phyloP scores from a whole-genome alignment of 2,329 filamentous ascomycete genomes.

The Diaporthe capsici region DNA sequence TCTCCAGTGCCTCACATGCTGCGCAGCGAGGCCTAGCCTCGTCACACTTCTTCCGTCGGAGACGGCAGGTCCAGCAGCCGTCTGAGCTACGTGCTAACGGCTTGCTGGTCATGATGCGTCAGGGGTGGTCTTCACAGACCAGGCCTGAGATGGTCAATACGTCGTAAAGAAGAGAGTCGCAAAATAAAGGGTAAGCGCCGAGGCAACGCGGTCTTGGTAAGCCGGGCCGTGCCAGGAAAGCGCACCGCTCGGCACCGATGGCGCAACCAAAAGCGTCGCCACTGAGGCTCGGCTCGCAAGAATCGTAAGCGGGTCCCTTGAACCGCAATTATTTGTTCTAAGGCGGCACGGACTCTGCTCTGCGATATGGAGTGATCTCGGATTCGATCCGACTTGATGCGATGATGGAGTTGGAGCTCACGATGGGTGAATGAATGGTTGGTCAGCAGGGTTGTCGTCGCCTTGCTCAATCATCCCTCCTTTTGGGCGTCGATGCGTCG shows the following conservation, averaged over 20 bases:
- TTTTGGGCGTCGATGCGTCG: not conserved
- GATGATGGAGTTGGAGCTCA: not conserved
- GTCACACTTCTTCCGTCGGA: constrained; percentile 74
- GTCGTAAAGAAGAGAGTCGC: not conserved
- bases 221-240: not conserved
- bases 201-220: constrained; percentile 4
- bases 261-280: not conserved
- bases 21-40: constrained; percentile 59
- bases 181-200: not conserved
- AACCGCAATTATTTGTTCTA: not conserved
- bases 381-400: not conserved
- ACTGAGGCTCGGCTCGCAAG: not conserved
- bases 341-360: not conserved
- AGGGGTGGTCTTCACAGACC: not conserved
- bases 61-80: constrained; percentile 73
- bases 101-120: constrained; percentile 45
- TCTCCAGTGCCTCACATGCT: constrained; percentile 67
- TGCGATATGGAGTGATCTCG: not conserved
- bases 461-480: not conserved
- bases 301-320: not conserved
- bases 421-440: not conserved
- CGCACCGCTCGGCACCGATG: not conserved
- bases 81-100: constrained; percentile 55
- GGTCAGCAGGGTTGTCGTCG: not conserved
- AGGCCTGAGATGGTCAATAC: not conserved